Evolutionary conservation across 2,329 filamentous ascomycete species (phyloP).

Genomic region (Cladosporium sphaerospermum): DNA sequence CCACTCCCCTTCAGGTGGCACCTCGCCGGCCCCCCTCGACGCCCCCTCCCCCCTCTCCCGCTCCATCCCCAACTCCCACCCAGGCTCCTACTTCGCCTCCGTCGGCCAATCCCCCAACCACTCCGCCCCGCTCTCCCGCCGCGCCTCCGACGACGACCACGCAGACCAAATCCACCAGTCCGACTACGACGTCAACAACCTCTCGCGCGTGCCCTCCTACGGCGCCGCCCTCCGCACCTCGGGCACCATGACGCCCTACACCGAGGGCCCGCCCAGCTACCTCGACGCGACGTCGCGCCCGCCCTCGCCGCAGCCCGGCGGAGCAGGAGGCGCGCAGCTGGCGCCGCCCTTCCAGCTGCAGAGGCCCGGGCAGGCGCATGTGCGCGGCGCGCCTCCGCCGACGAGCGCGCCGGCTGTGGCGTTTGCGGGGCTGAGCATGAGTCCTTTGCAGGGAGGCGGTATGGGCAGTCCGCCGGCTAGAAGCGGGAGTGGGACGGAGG

Average conservation of each 20-base stretch:
- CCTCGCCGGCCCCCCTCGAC: constrained; percentile 25
- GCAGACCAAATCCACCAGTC: constrained; percentile 5
- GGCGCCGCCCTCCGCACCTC: constrained; percentile 44
- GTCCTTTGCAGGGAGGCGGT: neutral
- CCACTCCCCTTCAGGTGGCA: constrained; percentile 27
- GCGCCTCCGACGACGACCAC: constrained; percentile 28
- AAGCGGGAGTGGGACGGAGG: constrained; percentile 1
- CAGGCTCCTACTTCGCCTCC: constrained; percentile 20
- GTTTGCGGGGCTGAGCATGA: constrained; percentile 5
- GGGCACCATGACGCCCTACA: constrained; percentile 34
- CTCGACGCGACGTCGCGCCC: constrained; percentile 41
- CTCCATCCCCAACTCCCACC: constrained; percentile 5
- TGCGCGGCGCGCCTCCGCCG: constrained; percentile 20
- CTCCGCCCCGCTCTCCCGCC: constrained; percentile 26
- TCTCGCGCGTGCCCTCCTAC: constrained; percentile 47
- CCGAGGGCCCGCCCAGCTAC: constrained; percentile 40
- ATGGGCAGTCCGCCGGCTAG: neutral
- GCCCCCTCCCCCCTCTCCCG: constrained; percentile 20
- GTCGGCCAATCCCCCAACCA: constrained; percentile 21
- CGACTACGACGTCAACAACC: constrained; percentile 40
- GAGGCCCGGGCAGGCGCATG: constrained; percentile 24
- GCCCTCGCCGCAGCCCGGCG: constrained; percentile 16
- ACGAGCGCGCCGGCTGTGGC: constrained; percentile 20
- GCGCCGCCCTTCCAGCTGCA: constrained; percentile 13
- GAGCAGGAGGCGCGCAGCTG: neutral